Evolutionary conservation across 371 early-diverging fungal species (phyloP).

Genomic region (Saksenaea vasiformis): DNA sequence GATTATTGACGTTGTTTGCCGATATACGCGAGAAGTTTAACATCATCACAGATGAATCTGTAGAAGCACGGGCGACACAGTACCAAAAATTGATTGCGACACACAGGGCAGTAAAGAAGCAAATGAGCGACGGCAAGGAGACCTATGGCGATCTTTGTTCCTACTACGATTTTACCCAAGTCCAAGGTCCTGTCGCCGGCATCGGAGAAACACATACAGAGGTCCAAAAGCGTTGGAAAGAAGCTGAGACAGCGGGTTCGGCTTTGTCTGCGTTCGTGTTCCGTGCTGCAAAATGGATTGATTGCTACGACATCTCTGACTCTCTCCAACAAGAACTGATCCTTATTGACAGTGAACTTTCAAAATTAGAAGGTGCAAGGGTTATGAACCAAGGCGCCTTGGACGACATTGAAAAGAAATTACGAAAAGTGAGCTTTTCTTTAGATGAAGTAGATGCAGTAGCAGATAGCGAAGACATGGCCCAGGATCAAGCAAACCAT

Average conservation of each 20-base stretch:
- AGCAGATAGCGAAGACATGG: conserved; percentile 13
- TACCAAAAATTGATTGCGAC: conserved; percentile 20
- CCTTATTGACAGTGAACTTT: conserved; percentile 11
- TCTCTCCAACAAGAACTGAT: conserved; percentile 14
- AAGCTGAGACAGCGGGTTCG: conserved; percentile 18
- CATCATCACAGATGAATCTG: conserved; percentile 3
- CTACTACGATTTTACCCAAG: conserved; percentile 31
- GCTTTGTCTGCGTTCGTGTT: conserved; percentile 2
- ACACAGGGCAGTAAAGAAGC: conserved; percentile 32
- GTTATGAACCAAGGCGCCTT: not conserved
- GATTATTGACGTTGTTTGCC: conserved; percentile 5
- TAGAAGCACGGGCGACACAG: conserved; percentile 12
- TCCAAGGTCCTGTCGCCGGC: conserved; percentile 21
- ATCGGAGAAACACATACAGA: conserved; percentile 16
- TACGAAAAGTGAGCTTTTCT: conserved; percentile 19
- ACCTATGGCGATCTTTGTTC: conserved; percentile 46
- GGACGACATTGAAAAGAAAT: conserved; percentile 11
- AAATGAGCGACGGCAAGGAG: conserved; percentile 34
- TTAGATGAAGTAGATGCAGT: conserved; percentile 11
- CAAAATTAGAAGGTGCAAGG: not conserved
- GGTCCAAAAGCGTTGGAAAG: conserved; percentile 28
- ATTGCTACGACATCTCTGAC: conserved; percentile 14
- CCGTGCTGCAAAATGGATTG: conserved; percentile 12
- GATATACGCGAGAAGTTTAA: conserved; percentile 7
- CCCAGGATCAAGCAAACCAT: conserved; percentile 19